Conservation (phyloP, 2,329 filamentous ascomycete genomes). For the Colletotrichum destructivum region DNA sequence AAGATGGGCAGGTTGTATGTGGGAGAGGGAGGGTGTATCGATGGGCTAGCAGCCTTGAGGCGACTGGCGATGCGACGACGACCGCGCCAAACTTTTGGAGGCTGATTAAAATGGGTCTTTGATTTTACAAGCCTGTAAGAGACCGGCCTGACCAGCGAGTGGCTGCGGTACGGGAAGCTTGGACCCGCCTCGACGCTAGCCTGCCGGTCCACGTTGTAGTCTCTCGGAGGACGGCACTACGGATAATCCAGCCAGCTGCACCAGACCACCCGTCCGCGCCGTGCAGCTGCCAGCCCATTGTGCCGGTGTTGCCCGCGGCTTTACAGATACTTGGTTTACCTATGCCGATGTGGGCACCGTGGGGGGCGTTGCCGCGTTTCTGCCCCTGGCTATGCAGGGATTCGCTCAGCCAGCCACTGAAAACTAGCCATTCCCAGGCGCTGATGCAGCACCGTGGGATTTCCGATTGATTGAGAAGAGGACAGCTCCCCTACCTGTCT, state of each 20-base stretch:
- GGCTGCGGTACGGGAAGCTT: conserved; percentile 9
- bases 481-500: conserved; percentile 30
- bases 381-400: conserved; percentile 38
- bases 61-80: conserved; percentile 33
- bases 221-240: conserved; percentile 26
- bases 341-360: conserved; percentile 29
- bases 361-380: conserved; percentile 21
- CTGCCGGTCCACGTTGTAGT: background rate
- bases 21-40: background rate
- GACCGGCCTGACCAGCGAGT: background rate
- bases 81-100: conserved; percentile 42
- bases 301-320: conserved; percentile 22
- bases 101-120: conserved; percentile 34
- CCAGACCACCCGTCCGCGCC: background rate
- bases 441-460: conserved; percentile 40
- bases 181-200: background rate
- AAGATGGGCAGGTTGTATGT: conserved; percentile 1
- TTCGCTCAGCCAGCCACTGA: conserved; percentile 24
- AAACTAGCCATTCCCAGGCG: conserved; percentile 33
- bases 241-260: conserved; percentile 27
- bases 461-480: conserved; percentile 39
- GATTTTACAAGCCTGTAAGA: background rate
- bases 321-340: conserved; percentile 8
- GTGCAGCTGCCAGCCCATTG: conserved; percentile 28
- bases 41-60: conserved; percentile 25